Evolutionary conservation across 2,329 filamentous ascomycete genomes (phyloP).

Genomic region (Calonectria crousiana): DNA sequence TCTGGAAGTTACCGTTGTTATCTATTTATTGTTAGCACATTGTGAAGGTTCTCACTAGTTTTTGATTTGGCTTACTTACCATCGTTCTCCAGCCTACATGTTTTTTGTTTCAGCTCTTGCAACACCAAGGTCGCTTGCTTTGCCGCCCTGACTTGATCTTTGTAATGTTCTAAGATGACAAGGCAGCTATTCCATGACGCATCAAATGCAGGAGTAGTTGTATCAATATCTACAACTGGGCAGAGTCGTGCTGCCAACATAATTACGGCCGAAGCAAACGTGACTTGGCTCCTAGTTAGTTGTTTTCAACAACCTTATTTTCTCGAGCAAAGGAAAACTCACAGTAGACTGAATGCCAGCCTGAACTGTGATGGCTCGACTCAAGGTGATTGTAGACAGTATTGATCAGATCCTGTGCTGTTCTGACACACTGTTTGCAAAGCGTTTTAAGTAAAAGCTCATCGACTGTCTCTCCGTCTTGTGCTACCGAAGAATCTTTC

Average conservation of each 20-base stretch:
- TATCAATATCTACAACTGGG: not conserved
- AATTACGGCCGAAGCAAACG: not conserved
- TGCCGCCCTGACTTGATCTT: not conserved
- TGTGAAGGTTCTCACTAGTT: fast-evolving
- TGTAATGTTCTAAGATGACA: not conserved
- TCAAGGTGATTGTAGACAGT: not conserved
- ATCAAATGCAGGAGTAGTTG: not conserved
- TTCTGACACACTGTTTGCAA: not conserved
- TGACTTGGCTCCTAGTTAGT: not conserved
- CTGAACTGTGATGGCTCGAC: not conserved
- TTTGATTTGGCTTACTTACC: not conserved
- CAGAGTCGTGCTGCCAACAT: not conserved
- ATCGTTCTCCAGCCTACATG: not conserved
- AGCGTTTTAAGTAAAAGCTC: not conserved
- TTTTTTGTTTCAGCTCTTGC: not conserved
- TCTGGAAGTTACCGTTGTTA: not conserved
- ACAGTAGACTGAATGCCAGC: not conserved
- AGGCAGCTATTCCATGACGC: not conserved
- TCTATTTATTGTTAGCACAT: not conserved
- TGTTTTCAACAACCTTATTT: not conserved
- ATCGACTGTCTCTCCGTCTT: not conserved
- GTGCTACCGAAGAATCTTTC: not conserved
- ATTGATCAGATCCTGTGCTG: not conserved
- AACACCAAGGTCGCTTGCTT: not conserved
- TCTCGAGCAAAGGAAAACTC: not conserved